These are phyloP conservation scores for Leucosporidium yakuticum DNA, from an alignment of 768 basidiomycete genomes.

Conservation along the genomic window DNA sequence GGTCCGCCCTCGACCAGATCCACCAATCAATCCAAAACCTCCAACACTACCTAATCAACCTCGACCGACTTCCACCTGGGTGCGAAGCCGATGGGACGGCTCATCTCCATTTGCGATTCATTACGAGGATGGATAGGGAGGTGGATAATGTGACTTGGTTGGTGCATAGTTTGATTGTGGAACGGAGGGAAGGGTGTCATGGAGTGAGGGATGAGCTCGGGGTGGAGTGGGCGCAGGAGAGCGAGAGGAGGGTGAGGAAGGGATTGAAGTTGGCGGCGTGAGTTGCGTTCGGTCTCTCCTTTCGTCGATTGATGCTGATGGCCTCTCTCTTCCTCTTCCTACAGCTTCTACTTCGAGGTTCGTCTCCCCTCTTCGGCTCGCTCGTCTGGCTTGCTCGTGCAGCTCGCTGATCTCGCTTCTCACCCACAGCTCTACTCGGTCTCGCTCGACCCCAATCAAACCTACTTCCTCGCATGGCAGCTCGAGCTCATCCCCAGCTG, in stretches of 20 bases:
- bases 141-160: conserved; percentile 10
- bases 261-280: conserved; percentile 17
- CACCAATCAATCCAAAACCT: conserved; percentile 14
- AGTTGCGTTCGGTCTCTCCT: too few relatives aligned
- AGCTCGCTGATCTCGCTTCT: too few relatives aligned
- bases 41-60: conserved; percentile 18
- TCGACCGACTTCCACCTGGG: conserved; percentile 1
- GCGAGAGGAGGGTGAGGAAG: conserved; percentile 12
- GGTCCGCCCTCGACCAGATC: conserved; percentile 12
- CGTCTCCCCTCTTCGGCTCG: neutral
- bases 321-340: too few relatives aligned
- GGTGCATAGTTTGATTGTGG: conserved; percentile 10
- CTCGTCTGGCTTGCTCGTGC: too few relatives aligned
- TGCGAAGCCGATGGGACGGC: conserved; percentile 10
- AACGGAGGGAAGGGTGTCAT: neutral
- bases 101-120: conserved; percentile 8
- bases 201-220: too few relatives aligned
- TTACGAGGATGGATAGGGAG: conserved; percentile 1
- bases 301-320: too few relatives aligned
- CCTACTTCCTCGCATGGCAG: conserved; percentile 16
- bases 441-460: neutral
- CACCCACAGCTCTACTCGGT: too few relatives aligned
- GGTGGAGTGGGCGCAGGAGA: neutral
- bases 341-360: neutral
- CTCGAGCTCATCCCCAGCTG: conserved; percentile 26